phyloP scores from a whole-genome alignment of 257 asterid genomes.

The Gentiana macrophylla region DNA sequence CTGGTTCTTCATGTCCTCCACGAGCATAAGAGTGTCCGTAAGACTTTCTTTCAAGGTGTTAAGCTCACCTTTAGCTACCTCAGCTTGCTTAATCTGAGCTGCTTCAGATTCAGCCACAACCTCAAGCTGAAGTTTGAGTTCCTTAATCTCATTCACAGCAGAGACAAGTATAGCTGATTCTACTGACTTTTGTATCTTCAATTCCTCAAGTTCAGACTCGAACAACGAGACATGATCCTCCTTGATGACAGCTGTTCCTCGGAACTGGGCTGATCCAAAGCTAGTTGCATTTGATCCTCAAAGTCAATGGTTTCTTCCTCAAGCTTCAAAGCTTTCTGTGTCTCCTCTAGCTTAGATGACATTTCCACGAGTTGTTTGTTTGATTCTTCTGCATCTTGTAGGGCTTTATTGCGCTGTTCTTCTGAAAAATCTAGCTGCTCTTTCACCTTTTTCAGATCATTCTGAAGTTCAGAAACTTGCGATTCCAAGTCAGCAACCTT shows the following conservation, averaged over 20 bases:
- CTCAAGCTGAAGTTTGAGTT: slow-evolving; percentile 56
- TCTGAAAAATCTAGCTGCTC: slow-evolving; percentile 63
- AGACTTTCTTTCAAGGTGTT: slow-evolving; percentile 40
- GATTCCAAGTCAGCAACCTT: slow-evolving; percentile 59
- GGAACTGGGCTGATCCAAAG: too few relatives aligned
- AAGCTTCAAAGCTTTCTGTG: slow-evolving; percentile 25
- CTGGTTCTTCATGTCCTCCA: slow-evolving; percentile 65
- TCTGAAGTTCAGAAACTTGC: slow-evolving; percentile 65
- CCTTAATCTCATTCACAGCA: slow-evolving; percentile 54
- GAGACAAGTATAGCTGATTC: slow-evolving; percentile 50
- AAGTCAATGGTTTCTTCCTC: slow-evolving; percentile 10
- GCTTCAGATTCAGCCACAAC: slow-evolving; percentile 45
- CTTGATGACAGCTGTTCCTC: slow-evolving; percentile 3
- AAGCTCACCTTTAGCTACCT: slow-evolving; percentile 36
- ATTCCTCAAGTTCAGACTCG: slow-evolving; percentile 31
- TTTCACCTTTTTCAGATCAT: slow-evolving; percentile 60
- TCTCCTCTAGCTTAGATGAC: slow-evolving; percentile 47
- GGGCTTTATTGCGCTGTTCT: slow-evolving; percentile 56
- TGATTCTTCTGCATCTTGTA: slow-evolving; percentile 57
- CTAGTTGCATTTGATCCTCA: too few relatives aligned
- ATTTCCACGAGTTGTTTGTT: slow-evolving; percentile 44
- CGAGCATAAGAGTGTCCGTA: slow-evolving; percentile 27
- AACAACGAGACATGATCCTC: slow-evolving; percentile 19
- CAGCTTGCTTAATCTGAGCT: slow-evolving; percentile 29
- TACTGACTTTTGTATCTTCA: slow-evolving; percentile 20